Evolutionary conservation across 1,284 basidiomycete species (phyloP).

Genomic region (Ceratorhiza oryzae-sativae): DNA sequence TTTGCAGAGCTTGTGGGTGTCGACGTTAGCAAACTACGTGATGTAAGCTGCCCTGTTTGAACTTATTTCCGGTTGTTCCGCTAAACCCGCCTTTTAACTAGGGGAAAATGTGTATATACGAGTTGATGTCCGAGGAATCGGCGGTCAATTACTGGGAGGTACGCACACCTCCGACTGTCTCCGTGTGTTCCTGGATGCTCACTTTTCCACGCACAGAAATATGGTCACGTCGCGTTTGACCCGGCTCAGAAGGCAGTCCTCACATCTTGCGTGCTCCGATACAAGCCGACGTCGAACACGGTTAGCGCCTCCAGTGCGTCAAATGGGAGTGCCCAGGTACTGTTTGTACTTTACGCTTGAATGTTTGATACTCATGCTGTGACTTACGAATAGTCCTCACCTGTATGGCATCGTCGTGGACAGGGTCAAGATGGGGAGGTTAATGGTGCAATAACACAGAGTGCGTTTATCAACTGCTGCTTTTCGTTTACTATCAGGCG

Average conservation of each 20-base stretch:
- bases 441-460: constrained; percentile 56
- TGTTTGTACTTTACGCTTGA: background rate
- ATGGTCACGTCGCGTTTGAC: constrained; percentile 94
- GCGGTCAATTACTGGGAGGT: constrained; percentile 99
- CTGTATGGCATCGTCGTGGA: constrained; percentile 43
- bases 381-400: constrained; percentile 42
- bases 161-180: constrained; percentile 44
- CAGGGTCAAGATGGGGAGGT: constrained; percentile 26
- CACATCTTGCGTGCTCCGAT: constrained; percentile 89
- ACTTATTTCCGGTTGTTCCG: constrained; percentile 40
- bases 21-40: constrained; percentile 80
- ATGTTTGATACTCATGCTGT: background rate
- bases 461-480: constrained; percentile 86
- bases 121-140: constrained; percentile 94
- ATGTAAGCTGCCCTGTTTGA: constrained; percentile 57
- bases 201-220: constrained; percentile 65
- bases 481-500: constrained; percentile 95
- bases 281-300: constrained; percentile 63
- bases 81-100: constrained; percentile 48
- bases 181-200: constrained; percentile 8
- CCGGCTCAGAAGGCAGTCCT: constrained; percentile 85
- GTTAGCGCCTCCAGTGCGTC: constrained; percentile 44
- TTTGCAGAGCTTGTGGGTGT: constrained; percentile 88
- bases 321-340: constrained; percentile 29
- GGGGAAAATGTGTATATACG: constrained; percentile 95